Base-by-base conservation (phyloP, 352 stramenopile species). In the Pythium dissimile region DNA sequence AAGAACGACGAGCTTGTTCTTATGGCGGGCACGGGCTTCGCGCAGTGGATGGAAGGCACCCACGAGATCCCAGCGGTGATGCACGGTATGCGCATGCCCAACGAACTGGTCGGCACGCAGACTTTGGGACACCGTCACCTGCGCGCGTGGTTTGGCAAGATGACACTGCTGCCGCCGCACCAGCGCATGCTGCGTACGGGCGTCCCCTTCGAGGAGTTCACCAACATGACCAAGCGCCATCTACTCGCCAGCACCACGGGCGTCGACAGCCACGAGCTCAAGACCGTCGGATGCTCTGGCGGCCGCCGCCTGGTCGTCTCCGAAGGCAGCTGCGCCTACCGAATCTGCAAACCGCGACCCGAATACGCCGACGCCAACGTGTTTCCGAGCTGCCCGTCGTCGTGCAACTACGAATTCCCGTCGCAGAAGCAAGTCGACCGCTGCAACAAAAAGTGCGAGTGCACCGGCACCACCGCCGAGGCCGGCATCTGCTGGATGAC, bases 21-120 rank as follows among this genome's bases (percentile, higher is more conserved):
- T 59, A 88, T 88, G 75, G 69, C 78, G 9, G 75, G 73, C 23
- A 69, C 77, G 0, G 75, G 72, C 3, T 67, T 60, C 16, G 69
- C 56, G 15, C 69, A 67, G 9, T 88, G 76, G 76, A 44, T 87
- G 32, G 30, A 72, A 34, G 70, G 72, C 2, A 80, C 61, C 18
- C 71, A 76, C 35, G 45, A 64, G 27, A 34, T 86, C 23, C 78
- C 73, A 3, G 64, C 74, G 1, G 78, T 88, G 48, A 72, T 76
- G 65, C 78, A 88, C 53, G 76, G 59, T 27, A 87, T 89, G 76
- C 53, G 64, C 20, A 86, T 86, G 74, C 79, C 75, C 3, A 55
- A 68, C 27, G 34, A 48, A 26, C 34, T 62, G 3, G 43, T 48
- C 31, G 41, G 13, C 1, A 32, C 44, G 15, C 50, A 67, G 50